phyloP scores from a whole-genome alignment of 257 asterid genomes.

The Thymus mandschuricus region DNA sequence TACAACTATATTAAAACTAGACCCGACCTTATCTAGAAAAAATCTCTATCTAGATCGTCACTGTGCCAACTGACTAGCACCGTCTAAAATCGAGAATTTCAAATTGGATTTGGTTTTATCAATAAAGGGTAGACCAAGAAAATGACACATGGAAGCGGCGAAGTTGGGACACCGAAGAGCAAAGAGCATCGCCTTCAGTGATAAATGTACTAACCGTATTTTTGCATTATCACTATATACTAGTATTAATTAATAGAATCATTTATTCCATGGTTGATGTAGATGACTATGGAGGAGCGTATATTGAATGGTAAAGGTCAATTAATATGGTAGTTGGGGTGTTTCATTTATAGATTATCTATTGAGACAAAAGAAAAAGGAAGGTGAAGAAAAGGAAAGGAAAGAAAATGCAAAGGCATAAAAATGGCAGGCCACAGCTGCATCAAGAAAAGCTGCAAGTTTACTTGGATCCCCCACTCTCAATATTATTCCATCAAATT shows the following conservation, averaged over 20 bases:
- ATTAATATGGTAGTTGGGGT: constrained; percentile 11
- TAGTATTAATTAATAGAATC: constrained; percentile 16
- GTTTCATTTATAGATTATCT: not conserved
- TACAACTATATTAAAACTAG: not conserved
- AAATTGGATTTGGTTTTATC: not conserved
- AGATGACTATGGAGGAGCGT: not conserved
- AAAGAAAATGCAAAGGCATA: constrained; percentile 24
- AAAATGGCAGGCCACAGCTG: constrained; percentile 36
- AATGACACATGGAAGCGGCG: not conserved
- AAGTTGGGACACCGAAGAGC: not conserved
- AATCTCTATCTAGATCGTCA: too few relatives aligned
- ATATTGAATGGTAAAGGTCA: not conserved
- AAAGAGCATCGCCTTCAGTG: not conserved
- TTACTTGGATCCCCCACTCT: constrained; percentile 37
- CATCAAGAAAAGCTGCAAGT: constrained; percentile 33
- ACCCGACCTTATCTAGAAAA: not conserved
- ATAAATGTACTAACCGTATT: not conserved
- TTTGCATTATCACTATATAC: too few relatives aligned
- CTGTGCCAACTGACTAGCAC: too few relatives aligned
- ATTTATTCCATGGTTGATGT: constrained; percentile 20
- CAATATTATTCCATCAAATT: not conserved
- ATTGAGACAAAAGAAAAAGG: not conserved
- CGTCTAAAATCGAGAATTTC: too few relatives aligned
- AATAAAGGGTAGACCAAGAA: not conserved
- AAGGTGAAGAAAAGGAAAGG: constrained; percentile 16